These are phyloP conservation scores for Magnolia sinica DNA, from an alignment of 164 flowering plant genomes.

Conservation along the genomic window DNA sequence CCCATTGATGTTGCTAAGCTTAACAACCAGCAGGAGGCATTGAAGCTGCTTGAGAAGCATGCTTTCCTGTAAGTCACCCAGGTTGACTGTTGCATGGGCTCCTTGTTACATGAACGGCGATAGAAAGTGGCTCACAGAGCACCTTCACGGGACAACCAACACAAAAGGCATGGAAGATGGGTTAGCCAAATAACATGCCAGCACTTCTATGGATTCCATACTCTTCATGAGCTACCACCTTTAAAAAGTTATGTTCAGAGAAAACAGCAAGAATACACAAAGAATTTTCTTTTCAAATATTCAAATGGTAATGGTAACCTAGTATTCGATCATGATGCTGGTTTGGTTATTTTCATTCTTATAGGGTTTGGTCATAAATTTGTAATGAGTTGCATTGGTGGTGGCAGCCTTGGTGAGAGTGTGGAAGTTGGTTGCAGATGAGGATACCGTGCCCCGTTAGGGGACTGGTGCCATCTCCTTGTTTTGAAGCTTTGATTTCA, in stretches of 20 bases:
- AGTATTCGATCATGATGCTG: not conserved
- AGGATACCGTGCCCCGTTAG: too few species aligned
- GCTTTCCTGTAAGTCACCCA: constrained; percentile 56
- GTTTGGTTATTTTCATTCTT: not conserved
- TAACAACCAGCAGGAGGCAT: constrained; percentile 79
- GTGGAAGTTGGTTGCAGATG: too few species aligned
- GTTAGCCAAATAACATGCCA: not conserved
- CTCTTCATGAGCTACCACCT: too few species aligned
- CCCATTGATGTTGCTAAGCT: constrained; percentile 95
- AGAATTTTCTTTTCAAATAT: not conserved
- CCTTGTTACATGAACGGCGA: not conserved
- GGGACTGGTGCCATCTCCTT: too few species aligned
- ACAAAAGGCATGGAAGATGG: not conserved
- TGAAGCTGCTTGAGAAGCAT: constrained; percentile 88
- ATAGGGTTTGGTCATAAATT: not conserved
- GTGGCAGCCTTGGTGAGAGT: not conserved
- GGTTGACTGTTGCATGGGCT: not conserved
- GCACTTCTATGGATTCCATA: not conserved
- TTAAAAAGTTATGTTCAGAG: too few species aligned
- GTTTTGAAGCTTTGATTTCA: too few species aligned
- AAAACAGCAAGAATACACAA: not conserved
- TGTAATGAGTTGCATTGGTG: not conserved
- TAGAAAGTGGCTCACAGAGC: not conserved
- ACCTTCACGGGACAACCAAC: not conserved
- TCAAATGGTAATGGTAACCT: not conserved